phyloP scores from a whole-genome alignment of 768 basidiomycete species.

The Hortiboletus campestris region DNA sequence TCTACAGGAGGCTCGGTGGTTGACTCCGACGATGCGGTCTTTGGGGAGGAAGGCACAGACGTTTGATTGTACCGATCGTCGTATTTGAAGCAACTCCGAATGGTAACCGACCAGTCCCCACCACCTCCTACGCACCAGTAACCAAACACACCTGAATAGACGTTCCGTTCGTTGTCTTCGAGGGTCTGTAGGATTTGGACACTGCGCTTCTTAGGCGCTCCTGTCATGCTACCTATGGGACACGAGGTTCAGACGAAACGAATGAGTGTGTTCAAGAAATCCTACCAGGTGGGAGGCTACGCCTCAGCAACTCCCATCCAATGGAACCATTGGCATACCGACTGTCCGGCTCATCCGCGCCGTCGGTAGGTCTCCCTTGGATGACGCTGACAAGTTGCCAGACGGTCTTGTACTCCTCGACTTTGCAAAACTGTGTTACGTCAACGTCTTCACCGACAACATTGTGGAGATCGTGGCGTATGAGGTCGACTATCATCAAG shows the following conservation, averaged over 20 bases:
- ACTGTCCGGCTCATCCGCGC: conserved; percentile 38
- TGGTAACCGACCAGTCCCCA: conserved; percentile 92
- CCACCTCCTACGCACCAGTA: conserved; percentile 89
- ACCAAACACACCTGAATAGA: conserved; percentile 93
- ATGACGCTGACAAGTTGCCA: conserved; percentile 96
- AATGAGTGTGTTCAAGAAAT: background rate
- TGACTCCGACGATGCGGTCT: conserved; percentile 10
- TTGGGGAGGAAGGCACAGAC: conserved; percentile 6
- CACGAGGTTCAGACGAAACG: background rate
- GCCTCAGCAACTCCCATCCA: conserved; percentile 76
- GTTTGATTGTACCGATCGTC: conserved; percentile 35
- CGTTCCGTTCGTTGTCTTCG: conserved; percentile 66
- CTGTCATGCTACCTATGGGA: conserved; percentile 87
- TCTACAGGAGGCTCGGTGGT: conserved; percentile 33
- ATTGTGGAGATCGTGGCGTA: conserved; percentile 86
- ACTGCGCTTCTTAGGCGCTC: conserved; percentile 92
- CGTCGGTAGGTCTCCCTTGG: conserved; percentile 55
- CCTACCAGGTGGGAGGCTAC: conserved; percentile 84
- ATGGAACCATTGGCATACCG: conserved; percentile 40
- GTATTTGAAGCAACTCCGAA: conserved; percentile 86
- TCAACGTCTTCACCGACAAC: conserved; percentile 79
- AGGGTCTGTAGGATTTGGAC: conserved; percentile 84
- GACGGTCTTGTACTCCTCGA: conserved; percentile 92
- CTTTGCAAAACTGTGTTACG: conserved; percentile 80
- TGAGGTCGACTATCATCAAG: conserved; percentile 97